Base-by-base conservation (phyloP, 192 early-diverging fungal species). In the Chytriomyces confervae region DNA sequence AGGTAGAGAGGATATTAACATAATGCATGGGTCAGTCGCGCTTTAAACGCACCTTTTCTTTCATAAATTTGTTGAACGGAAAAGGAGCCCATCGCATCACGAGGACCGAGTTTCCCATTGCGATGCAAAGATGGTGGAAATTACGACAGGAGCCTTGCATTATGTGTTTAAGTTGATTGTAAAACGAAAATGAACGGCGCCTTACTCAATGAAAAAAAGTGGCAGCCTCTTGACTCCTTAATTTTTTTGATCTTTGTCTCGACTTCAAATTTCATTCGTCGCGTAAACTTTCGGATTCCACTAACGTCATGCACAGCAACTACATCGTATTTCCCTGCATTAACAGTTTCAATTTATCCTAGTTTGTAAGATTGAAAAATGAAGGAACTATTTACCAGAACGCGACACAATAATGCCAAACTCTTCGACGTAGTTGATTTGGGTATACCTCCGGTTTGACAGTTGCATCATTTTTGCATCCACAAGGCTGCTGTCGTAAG, bases 1-100 rank as follows among this genome's bases (percentile, higher is more conserved):
- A 4, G 3, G 53, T 0, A 20, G 13, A n/a, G 53, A 20, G 2
- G 53, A n/a, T 57, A 57, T 57, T 43, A 43, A 36, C 47, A 24
- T 43, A 23, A 20, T 16, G 27, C 3, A n/a, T 18, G 27, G 23
- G 36, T 36, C 36, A 13, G 13, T 57, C 53, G 75, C 43, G 29
- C 46, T 29, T 50, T 63, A 63, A 77, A 11, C 18, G 43, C 76
- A 84, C 86, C 71, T 87, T 86, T 16, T 86, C 43, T 62, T 83
- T 84, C 86, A 89, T 86, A 63, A 89, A 89, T 57, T 80, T 86
- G 70, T 88, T 88, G 68, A 84, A 85, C 10, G 88, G 88, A 66
- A 86, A 85, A n/a, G 81, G 80, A 16, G 88, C 85, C 85, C 85
- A 89, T 75, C 83, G 84, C 79, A 84, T 62, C 5, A 88, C 75